phyloP scores from a whole-genome alignment of 1,139 yeast genomes.

The Candida buenavistaensis region DNA sequence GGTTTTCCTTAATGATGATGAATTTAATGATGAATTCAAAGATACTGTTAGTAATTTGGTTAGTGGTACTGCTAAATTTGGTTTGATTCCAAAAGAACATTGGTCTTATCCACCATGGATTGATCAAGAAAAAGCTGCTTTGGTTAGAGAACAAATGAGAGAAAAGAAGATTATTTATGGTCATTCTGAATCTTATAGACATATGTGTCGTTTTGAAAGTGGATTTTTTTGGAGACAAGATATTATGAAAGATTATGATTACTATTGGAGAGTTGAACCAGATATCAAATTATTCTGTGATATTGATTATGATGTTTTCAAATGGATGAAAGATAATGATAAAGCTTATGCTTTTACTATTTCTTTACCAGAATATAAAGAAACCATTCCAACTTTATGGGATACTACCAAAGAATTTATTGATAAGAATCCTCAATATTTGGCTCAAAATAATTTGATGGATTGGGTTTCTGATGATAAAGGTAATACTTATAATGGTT shows the following conservation, averaged over 20 bases:
- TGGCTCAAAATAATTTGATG: conserved; percentile 67
- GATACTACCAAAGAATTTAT: conserved; percentile 68
- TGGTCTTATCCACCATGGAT: conserved; percentile 60
- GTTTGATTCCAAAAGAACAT: conserved; percentile 45
- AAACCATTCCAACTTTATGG: conserved; percentile 84
- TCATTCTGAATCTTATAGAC: conserved; percentile 62
- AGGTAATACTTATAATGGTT: conserved; percentile 68
- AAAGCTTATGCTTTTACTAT: conserved; percentile 79
- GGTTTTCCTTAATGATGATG: conserved; percentile 48
- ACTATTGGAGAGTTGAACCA: conserved; percentile 96
- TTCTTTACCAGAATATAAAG: conserved; percentile 78
- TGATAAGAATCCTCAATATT: conserved; percentile 60
- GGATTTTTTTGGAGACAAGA: conserved; percentile 87
- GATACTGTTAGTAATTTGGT: conserved; percentile 32
- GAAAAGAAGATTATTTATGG: conserved; percentile 61
- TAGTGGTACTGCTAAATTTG: conserved; percentile 44
- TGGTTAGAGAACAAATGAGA: conserved; percentile 50
- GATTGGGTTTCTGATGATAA: conserved; percentile 71
- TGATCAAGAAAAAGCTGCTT: conserved; percentile 57
- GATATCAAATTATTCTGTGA: conserved; percentile 78
- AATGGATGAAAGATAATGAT: conserved; percentile 72
- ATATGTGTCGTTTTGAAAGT: conserved; percentile 90
- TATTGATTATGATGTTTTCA: conserved; percentile 78
- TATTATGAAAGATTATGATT: conserved; percentile 68
- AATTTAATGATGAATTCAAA: conserved; percentile 42